Evolutionary conservation across 345 rosid genomes (phyloP).

Genomic region (Sisymbrium irio): DNA sequence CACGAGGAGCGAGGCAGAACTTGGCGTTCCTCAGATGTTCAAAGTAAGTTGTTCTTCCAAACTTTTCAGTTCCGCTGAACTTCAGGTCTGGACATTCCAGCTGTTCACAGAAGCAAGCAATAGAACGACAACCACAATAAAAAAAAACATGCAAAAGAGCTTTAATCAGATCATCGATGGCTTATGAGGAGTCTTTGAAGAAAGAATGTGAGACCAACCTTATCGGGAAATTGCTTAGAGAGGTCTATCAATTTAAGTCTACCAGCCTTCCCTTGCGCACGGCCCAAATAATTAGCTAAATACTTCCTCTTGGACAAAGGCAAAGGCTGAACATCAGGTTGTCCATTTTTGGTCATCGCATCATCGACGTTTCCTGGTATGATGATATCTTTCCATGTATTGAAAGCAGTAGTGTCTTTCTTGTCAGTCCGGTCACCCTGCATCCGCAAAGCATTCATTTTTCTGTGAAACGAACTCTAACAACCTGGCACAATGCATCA

Average conservation of each 20-base stretch:
- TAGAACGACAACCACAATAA: neutral
- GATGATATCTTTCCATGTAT: constrained; percentile 96
- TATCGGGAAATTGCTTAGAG: constrained; percentile 74
- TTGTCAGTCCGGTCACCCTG: constrained; percentile 98
- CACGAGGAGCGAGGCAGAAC: constrained; percentile 97
- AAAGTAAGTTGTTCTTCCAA: constrained; percentile 79
- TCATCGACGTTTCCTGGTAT: constrained; percentile 95
- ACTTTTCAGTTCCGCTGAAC: constrained; percentile 81
- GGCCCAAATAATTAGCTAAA: constrained; percentile 87
- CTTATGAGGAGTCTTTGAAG: neutral
- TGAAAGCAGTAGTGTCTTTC: constrained; percentile 82
- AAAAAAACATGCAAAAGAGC: neutral
- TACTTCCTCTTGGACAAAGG: constrained; percentile 73
- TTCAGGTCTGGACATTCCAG: constrained; percentile 94
- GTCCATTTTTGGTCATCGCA: constrained; percentile 64
- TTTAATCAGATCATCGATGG: neutral
- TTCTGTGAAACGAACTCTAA: constrained; percentile 2
- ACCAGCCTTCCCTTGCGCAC: constrained; percentile 88
- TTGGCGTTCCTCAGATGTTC: constrained; percentile 85
- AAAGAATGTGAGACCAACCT: constrained; percentile 44
- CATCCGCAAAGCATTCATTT: constrained; percentile 23
- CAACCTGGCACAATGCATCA: neutral
- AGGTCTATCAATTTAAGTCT: constrained; percentile 82
- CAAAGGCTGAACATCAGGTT: constrained; percentile 62
- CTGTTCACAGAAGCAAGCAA: constrained; percentile 46